Base-by-base conservation (phyloP, 768 basidiomycete genomes). In the Mycena galericulata region DNA sequence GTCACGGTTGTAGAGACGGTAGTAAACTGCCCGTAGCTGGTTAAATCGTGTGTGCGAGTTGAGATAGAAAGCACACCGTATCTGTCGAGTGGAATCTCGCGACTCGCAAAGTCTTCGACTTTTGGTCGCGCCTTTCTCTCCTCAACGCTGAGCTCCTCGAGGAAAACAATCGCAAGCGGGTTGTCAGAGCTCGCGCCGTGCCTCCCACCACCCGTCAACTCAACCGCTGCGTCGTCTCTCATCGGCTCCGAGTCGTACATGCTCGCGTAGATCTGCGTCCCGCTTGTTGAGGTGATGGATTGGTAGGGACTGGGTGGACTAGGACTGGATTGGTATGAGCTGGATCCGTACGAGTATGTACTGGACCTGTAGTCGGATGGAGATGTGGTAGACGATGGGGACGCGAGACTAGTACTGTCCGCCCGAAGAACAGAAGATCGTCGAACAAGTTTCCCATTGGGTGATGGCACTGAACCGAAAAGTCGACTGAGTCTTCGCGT, bases 61-160 rank as follows among this genome's bases (percentile, higher is more conserved):
- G 47, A 61, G 59, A 61, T 51, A 51, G 47, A 61, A 61, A 49
- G 40, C 47, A 61, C 49, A 61, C 34, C 49, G 46, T 50, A 61
- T 50, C 29, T 47, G 46, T 60, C 58, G 32, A 49, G 45, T 32
- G 58, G 45, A 60, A 47, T 49, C 58, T 47, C 59, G 59, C 59
- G 59, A 49, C 34, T 40, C 47, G 57, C 57, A 59, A 45, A 59
- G 57, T 59, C 57, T 46, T 59, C 57, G 57, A 46, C 57, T 43
- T 59, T 20, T 7, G 43, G 43, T 59, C 57, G 57, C 57, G 57
- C 57, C 43, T 59, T 45, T 59, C 41, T 59, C 57, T 43, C 57
- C 57, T 46, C 57, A 59, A 43, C 57, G n/a, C 41, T 46, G 57
- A 59, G 57, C 57, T 59, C 57, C 57, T 59, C 29, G 57, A 59